A percentile compares a stretch with the other conserved stretches of the same genome.
These are phyloP conservation scores for Talaromyces funiculosus DNA, from an alignment of 2,329 filamentous ascomycete species.

Conservation along the genomic window DNA sequence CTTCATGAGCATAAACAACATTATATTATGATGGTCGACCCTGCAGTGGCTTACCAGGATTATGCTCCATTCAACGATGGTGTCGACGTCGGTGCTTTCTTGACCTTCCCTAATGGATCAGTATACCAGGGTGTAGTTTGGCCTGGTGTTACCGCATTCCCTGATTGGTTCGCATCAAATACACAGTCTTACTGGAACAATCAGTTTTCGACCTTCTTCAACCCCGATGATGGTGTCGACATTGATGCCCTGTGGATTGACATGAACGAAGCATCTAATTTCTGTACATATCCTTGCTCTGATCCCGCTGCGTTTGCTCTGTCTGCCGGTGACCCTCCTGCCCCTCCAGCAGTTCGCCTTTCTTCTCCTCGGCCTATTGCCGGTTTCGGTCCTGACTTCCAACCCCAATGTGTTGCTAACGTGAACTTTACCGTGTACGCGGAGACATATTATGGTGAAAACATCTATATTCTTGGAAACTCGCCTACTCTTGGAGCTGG, in stretches of 20 bases:
- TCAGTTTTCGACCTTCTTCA: conserved; percentile 63
- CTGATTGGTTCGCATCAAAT: conserved; percentile 69
- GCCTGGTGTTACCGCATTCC: conserved; percentile 67
- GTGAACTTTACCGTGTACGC: conserved; percentile 8
- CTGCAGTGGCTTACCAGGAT: conserved; percentile 33
- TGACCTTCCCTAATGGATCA: conserved; percentile 50
- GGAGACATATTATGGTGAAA: conserved; percentile 8
- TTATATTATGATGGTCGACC: conserved; percentile 73
- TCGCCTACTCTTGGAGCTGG: conserved; percentile 7
- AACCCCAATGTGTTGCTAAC: conserved; percentile 42
- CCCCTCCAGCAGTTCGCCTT: conserved; percentile 57
- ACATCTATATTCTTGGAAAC: conserved; percentile 11
- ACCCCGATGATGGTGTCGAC: conserved; percentile 58
- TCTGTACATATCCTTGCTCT: conserved; percentile 53
- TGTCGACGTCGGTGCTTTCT: conserved; percentile 50
- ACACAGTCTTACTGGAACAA: conserved; percentile 64
- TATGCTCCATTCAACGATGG: conserved; percentile 55
- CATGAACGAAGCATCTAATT: conserved; percentile 55
- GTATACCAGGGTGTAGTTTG: conserved; percentile 62
- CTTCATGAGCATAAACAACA: conserved; percentile 63
- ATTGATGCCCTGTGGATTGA: conserved; percentile 77
- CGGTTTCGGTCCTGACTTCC: conserved; percentile 63
- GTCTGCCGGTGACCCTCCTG: conserved; percentile 48
- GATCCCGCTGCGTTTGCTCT: conserved; percentile 48
- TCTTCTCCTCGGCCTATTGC: conserved; percentile 61